phyloP scores from a whole-genome alignment of 495 filamentous ascomycete species.

The Corynascus novoguineensis region DNA sequence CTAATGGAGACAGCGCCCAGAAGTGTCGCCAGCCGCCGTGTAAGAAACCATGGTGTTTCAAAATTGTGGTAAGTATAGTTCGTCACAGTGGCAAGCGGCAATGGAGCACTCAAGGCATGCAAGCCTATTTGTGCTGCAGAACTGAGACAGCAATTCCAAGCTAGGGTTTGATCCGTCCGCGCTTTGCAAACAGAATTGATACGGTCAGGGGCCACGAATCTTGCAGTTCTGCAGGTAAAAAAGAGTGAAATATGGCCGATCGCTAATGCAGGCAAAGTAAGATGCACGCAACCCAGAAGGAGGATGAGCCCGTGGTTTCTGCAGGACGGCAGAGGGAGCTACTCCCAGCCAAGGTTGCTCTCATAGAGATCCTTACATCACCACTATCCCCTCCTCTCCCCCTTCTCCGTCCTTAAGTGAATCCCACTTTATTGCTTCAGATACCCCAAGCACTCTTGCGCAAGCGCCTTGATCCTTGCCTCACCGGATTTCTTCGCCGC shows the following conservation, averaged over 20 bases:
- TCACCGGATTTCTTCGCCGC: slow-evolving; percentile 46
- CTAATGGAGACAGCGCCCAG: not conserved
- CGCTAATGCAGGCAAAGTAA: not conserved
- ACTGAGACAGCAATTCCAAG: too few relatives aligned
- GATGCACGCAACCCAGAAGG: not conserved
- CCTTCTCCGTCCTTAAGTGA: not conserved
- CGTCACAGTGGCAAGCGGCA: slow-evolving; percentile 10
- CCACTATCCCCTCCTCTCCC: not conserved
- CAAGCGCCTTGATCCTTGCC: slow-evolving; percentile 52
- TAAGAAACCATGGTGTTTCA: not conserved
- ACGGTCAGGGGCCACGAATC: not conserved
- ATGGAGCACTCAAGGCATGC: not conserved
- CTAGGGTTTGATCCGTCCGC: too few relatives aligned
- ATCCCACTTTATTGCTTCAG: slow-evolving; percentile 21
- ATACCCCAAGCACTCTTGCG: slow-evolving; percentile 53
- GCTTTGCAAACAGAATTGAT: not conserved
- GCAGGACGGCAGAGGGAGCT: too few relatives aligned
- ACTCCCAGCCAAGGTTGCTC: too few relatives aligned
- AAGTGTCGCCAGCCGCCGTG: slow-evolving; percentile 3
- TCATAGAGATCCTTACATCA: not conserved
- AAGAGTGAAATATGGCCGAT: not conserved
- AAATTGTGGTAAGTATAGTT: not conserved
- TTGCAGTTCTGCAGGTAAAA: not conserved
- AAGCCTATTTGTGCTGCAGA: not conserved
- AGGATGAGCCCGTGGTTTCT: too few relatives aligned